A percentile compares a stretch with the other conserved stretches of the same genome.
Evolutionary conservation across 1,284 basidiomycete genomes (phyloP).

Genomic region (Hemileia vastatrix): DNA sequence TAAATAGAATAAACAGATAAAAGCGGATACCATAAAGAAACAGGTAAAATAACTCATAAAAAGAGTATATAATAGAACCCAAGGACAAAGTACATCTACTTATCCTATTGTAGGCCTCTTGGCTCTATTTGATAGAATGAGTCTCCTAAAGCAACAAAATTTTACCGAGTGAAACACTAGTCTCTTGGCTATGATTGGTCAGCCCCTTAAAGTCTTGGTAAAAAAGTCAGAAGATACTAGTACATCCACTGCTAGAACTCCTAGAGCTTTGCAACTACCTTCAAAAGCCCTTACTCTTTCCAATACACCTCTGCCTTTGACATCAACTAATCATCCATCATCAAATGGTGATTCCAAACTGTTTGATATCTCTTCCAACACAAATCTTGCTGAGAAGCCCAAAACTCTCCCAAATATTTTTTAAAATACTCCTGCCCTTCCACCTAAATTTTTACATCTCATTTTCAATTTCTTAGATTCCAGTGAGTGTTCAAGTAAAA

Average conservation of each 20-base stretch:
- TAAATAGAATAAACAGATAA: no score
- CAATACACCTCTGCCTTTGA: constrained; percentile 10
- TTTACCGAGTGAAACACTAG: constrained; percentile 83
- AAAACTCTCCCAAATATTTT: constrained; percentile 28
- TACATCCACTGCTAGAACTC: constrained; percentile 4
- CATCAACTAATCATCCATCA: constrained; percentile 47
- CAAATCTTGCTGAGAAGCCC: constrained; percentile 8
- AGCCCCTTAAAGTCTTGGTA: constrained; percentile 53
- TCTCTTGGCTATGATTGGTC: constrained; percentile 72
- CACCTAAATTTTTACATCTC: constrained; percentile 65
- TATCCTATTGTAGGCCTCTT: constrained; percentile 81
- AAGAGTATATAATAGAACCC: no score
- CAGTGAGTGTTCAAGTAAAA: constrained; percentile 86
- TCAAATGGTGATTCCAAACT: constrained; percentile 6
- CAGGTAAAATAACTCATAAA: no score
- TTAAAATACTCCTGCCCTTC: constrained; percentile 66
- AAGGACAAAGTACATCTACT: no score
- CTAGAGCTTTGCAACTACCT: not conserved
- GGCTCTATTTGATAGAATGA: constrained; percentile 70
- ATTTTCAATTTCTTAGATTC: constrained; percentile 88
- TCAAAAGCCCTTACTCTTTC: not conserved
- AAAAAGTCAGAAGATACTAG: no score
- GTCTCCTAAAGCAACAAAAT: constrained; percentile 68
- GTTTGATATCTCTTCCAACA: constrained; percentile 1
- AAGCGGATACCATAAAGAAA: no score